phyloP scores from a whole-genome alignment of 2,329 filamentous ascomycete genomes.

The Arthrinium phaeospermum region DNA sequence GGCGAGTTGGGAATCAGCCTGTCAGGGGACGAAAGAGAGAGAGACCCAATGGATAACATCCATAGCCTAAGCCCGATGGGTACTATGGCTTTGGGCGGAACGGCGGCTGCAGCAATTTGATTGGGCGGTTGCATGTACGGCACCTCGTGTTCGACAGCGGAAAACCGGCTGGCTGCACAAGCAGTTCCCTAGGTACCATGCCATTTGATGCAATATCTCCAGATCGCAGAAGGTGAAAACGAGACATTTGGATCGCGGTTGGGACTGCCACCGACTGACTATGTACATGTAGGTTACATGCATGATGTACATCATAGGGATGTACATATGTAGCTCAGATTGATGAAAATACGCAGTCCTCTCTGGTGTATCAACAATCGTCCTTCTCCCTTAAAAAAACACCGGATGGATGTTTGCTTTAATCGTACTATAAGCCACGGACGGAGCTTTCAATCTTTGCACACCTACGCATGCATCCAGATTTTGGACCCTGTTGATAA shows the following conservation, averaged over 20 bases:
- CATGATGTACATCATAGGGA: too few relatives aligned
- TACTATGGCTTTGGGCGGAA: slow-evolving; percentile 11
- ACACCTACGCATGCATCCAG: neutral
- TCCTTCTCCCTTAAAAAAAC: too few relatives aligned
- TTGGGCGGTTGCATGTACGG: slow-evolving; percentile 9
- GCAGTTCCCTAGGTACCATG: neutral
- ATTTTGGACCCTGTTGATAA: neutral
- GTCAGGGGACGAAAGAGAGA: slow-evolving; percentile 6
- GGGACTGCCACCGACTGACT: neutral
- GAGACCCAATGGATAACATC: neutral
- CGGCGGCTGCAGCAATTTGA: neutral
- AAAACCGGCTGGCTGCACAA: neutral
- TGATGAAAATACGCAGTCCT: too few relatives aligned
- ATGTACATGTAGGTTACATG: neutral
- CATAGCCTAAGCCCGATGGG: slow-evolving; percentile 6
- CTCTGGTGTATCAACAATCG: too few relatives aligned
- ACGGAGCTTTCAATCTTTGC: too few relatives aligned
- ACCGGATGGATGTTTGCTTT: neutral
- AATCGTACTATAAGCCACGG: neutral
- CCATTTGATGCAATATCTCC: neutral
- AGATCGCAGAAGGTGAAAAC: neutral
- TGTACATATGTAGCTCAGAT: too few relatives aligned
- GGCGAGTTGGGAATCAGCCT: slow-evolving; percentile 1
- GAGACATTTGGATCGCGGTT: neutral
- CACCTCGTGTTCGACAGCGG: neutral